Evolutionary conservation across 192 early-diverging fungal genomes (phyloP).

Genomic region (Dispira simplex): DNA sequence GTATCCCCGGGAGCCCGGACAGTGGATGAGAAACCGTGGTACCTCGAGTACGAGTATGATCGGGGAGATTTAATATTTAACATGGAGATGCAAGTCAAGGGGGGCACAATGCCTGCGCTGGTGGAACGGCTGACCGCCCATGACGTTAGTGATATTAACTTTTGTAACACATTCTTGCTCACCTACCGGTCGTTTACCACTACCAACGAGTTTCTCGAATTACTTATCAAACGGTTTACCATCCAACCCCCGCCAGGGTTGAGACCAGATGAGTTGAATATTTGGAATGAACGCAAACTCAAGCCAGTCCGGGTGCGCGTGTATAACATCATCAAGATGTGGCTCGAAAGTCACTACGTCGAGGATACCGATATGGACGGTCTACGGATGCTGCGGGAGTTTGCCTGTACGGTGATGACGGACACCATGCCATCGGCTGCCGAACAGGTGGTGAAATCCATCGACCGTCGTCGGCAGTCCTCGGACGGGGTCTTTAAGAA

Average conservation of each 20-base stretch:
- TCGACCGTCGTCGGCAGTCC: conserved; percentile 53
- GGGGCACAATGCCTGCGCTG: conserved; percentile 73
- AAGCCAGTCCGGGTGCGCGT: conserved; percentile 87
- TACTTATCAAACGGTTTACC: conserved; percentile 61
- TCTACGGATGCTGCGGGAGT: conserved; percentile 52
- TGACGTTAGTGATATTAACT: conserved; percentile 66
- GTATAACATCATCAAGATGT: conserved; percentile 88
- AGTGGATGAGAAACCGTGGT: conserved; percentile 48
- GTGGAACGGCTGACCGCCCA: conserved; percentile 84
- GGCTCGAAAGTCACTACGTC: conserved; percentile 83
- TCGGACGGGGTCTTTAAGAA: conserved; percentile 40
- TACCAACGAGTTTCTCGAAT: conserved; percentile 55
- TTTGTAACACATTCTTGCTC: conserved; percentile 75
- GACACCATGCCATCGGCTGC: conserved; percentile 52
- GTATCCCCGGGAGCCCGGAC: background rate
- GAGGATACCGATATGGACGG: conserved; percentile 65
- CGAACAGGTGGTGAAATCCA: conserved; percentile 54
- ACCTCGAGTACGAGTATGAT: conserved; percentile 58
- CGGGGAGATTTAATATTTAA: conserved; percentile 65
- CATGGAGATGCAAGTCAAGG: conserved; percentile 77
- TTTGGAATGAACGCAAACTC: conserved; percentile 77
- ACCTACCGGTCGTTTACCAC: conserved; percentile 90
- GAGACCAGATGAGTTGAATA: conserved; percentile 38
- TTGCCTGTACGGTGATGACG: conserved; percentile 56
- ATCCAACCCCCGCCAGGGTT: conserved; percentile 57